Evolutionary conservation across 1,139 yeast species (phyloP), one percentile per base, ranked within the genome.

Genomic region (Yamadazyma triangularis): DNA sequence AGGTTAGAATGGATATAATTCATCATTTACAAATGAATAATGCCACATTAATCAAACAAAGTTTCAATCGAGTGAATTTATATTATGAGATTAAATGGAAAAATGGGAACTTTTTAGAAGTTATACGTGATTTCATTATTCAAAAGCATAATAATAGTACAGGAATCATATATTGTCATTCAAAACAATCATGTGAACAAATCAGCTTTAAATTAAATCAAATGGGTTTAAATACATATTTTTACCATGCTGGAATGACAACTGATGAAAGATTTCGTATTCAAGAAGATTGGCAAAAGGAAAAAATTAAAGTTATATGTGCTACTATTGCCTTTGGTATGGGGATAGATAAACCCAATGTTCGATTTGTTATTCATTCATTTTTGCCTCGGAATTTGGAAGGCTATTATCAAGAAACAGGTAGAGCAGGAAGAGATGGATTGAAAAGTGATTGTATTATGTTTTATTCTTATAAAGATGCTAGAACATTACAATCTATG

Each of bases 371-470:
- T 3, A 78, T 86, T 30, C 98, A 91, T 58, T 68, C 82, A 38
- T 84, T 89, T n/a, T 64, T 91, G 23, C 97, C 98, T 0, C 64
- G 96, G 48, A 85, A 88, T 29, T 62, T 91, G 38, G 98, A 91
- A 59, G 97, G 97, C 0, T 91, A 91, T 52, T 91, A 91, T 48
- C 98, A 91, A 58, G 98, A 91, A 54, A 88, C 97, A 1, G 98
- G 98, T n/a, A 78, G 98, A 57, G 98, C 97, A 2, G 98, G 98
- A 4, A 75, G 98, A 59, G 98, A 91, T 62, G 96, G 97, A 0
- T 61, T 74, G 4, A 73, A 63, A 27, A 81, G 95, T 2, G 81
- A 80, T 39, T 91, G 97, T 58, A 73, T 85, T 12, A 71, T 91
- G 72, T 91, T 77, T 48, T 91, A 83, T 52, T 71, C 79, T 9